Conservation (phyloP, 805 yeast species). For the Yamadazyma paraphyllophila region DNA sequence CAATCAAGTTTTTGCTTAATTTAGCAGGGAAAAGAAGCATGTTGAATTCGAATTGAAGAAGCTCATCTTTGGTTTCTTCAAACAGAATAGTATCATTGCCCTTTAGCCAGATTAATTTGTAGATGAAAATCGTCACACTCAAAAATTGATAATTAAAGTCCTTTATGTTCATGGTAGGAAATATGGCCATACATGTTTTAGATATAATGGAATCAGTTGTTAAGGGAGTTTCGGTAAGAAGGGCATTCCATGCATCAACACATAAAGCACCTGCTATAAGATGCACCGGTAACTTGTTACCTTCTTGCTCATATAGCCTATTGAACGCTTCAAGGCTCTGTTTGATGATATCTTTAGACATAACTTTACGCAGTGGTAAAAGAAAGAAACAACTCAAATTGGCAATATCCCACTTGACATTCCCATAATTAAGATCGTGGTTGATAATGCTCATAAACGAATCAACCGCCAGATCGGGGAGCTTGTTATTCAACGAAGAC, state of each 20-base stretch:
- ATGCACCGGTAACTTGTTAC: conserved; percentile 6
- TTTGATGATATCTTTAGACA: conserved; percentile 9
- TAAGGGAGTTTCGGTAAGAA: conserved; percentile 12
- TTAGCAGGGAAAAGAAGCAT: conserved; percentile 23
- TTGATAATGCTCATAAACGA: conserved; percentile 9
- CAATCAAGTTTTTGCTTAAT: conserved; percentile 17
- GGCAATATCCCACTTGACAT: conserved; percentile 14
- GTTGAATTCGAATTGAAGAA: conserved; percentile 20
- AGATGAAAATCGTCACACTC: conserved; percentile 15
- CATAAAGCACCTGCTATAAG: conserved; percentile 18
- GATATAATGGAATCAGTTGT: conserved; percentile 10
- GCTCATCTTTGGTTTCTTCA: conserved; percentile 10
- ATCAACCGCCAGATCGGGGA: conserved; percentile 11
- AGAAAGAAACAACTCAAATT: conserved; percentile 19
- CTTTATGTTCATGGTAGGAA: conserved; percentile 10
- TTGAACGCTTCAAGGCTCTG: conserved; percentile 15
- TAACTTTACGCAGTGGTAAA: conserved; percentile 15
- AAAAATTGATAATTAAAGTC: conserved; percentile 18
- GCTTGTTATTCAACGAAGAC: conserved; percentile 9
- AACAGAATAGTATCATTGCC: conserved; percentile 3
- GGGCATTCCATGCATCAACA: conserved; percentile 18
- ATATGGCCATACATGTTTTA: conserved; percentile 3
- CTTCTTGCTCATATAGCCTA: conserved; percentile 6
- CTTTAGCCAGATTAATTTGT: conserved; percentile 17
- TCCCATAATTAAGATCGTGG: conserved; percentile 7